phyloP scores from a whole-genome alignment of 2,329 filamentous ascomycete species.

The Penicillium sp. region DNA sequence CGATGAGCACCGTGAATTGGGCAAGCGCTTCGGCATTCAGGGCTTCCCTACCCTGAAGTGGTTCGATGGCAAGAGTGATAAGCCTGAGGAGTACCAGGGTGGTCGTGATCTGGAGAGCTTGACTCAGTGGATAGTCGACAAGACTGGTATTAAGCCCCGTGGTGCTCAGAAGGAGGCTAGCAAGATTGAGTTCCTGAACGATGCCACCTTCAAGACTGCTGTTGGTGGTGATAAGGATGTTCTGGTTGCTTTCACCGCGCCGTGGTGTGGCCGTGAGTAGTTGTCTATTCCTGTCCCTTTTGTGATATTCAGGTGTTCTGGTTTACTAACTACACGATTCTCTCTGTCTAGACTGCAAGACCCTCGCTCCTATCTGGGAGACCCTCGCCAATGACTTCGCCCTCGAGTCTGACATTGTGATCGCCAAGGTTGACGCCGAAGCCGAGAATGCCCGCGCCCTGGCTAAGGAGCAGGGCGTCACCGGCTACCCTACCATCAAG shows the following conservation, averaged over 20 bases:
- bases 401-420: slow-evolving; percentile 76
- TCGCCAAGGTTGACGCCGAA: slow-evolving; percentile 97
- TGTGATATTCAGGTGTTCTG: neutral
- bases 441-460: slow-evolving; percentile 81
- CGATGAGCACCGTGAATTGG: slow-evolving; percentile 82
- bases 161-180: slow-evolving; percentile 67
- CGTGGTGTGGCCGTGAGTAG: slow-evolving; percentile 95
- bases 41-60: slow-evolving; percentile 98
- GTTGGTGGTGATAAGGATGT: slow-evolving; percentile 88
- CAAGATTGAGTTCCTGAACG: slow-evolving; percentile 78
- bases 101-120: slow-evolving; percentile 88
- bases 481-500: slow-evolving; percentile 95
- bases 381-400: slow-evolving; percentile 80
- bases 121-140: slow-evolving; percentile 78
- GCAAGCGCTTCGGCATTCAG: slow-evolving; percentile 84
- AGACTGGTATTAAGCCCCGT: slow-evolving; percentile 84
- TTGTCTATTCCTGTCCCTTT: slow-evolving; percentile 4
- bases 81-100: slow-evolving; percentile 82
- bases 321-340: slow-evolving; percentile 6
- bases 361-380: slow-evolving; percentile 88
- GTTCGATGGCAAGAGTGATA: slow-evolving; percentile 93
- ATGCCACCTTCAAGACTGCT: slow-evolving; percentile 75
- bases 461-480: slow-evolving; percentile 76
- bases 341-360: slow-evolving; percentile 85
- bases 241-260: slow-evolving; percentile 94